Evolutionary conservation across 78 protist species (phyloP), one percentile per base, ranked within the genome.

Genomic region (Creolimax fragrantissima): DNA sequence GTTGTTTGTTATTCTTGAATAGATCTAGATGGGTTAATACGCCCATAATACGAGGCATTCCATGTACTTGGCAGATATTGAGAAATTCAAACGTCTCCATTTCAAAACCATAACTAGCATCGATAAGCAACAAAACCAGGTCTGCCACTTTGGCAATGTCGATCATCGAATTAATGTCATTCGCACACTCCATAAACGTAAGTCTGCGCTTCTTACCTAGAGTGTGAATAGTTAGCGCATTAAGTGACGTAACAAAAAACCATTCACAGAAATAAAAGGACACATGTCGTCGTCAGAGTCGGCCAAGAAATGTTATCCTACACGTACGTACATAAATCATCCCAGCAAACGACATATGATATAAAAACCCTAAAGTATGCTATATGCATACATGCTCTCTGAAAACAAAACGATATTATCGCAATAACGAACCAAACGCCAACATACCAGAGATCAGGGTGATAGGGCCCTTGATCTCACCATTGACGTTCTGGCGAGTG

Each of bases 1-100:
- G 93, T 45, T 85, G 6, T 89, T 96, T 97, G 94, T 84, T 43
- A 90, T 96, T 81, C 84, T 85, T 93, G 92, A 98, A 95, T 39
- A 41, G 90, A 93, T 99, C 99, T 42, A 98, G 93, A 45, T 99
- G 99, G n/a, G 99, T 98, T 41, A 99, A 92, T 11, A 99, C 95
- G 45, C 99, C 99, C 93, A 99, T 96, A 66, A 99, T 92, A 17
- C 92, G 92, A 3, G 99, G 98, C 91, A 99, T 97, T 35, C 99
- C 99, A 86, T 98, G 99, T 36, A 89, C 93, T 88, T 98, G 98
- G 41, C 96, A 89, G 3, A 99, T 93, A 94, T 99, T 99, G 45
- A 99, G 94, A 89, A 99, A 98, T 94, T 99, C 99, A 66, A 99
- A 99, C 3, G 98, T 97, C 90, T 99, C 99, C 99, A 98, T 98